Evolutionary conservation across 306 rosid genomes (phyloP).

Genomic region (Castanea crenata): DNA sequence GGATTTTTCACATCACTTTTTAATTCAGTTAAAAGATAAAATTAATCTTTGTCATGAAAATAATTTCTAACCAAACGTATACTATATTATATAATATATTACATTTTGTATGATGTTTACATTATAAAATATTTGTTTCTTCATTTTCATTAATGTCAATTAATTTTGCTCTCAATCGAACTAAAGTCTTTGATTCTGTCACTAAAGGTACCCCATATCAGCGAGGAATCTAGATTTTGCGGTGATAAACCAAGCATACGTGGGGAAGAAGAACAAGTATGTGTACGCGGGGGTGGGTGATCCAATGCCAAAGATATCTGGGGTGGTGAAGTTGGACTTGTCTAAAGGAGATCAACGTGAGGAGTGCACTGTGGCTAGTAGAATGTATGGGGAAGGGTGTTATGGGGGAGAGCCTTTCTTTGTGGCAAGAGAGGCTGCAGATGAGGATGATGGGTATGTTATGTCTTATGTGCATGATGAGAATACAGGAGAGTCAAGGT

Average conservation of each 20-base stretch:
- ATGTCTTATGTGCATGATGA: constrained; percentile 71
- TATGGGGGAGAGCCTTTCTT: constrained; percentile 88
- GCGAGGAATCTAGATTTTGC: constrained; percentile 71
- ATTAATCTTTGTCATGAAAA: no score
- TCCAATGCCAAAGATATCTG: constrained; percentile 86
- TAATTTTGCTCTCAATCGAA: no score
- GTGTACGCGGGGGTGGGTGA: constrained; percentile 80
- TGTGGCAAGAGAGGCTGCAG: constrained; percentile 53
- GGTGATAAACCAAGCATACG: constrained; percentile 43
- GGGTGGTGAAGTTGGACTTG: constrained; percentile 84
- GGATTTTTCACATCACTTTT: no score
- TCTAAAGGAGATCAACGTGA: constrained; percentile 27
- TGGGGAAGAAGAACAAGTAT: constrained; percentile 48
- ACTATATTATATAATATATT: no score
- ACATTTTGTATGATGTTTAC: no score
- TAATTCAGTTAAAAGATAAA: no score
- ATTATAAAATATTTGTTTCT: no score
- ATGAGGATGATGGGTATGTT: constrained; percentile 77
- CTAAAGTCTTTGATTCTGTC: no score
- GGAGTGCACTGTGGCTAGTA: constrained; percentile 57
- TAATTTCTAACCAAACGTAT: no score
- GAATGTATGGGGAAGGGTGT: constrained; percentile 67
- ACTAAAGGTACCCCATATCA: constrained; percentile 47
- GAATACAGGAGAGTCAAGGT: constrained; percentile 58
- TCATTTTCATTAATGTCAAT: no score